Evolutionary conservation across 2,329 filamentous ascomycete species (phyloP), one percentile per base, ranked within the genome.

Genomic region (Stagonosporopsis rhizophila): DNA sequence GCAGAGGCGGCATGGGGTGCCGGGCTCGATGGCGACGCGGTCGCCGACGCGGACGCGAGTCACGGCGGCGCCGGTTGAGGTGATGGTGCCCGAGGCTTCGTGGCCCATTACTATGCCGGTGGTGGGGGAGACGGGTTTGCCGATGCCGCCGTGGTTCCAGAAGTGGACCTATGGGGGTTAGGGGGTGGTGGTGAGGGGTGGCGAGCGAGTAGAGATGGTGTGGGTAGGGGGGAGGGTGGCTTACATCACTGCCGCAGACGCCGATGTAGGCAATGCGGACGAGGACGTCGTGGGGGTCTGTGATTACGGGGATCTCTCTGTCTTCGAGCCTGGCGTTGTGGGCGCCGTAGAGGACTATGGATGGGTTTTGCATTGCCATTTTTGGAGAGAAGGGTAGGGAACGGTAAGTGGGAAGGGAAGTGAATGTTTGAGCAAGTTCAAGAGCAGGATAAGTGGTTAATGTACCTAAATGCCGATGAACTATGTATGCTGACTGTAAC

Each of bases 71-170:
- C 92, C 90, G 49, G 89, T 87, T 17, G 92, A 89, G 64, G 96
- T 83, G 55, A 97, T 79, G 22, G 81, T 87, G 57, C 93, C 94
- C 56, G 92, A 90, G 40, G 91, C 94, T 80, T 97, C 94, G 81
- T 98, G 94, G 66, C 94, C 94, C 40, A 98, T 88, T 68, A 96
- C 91, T 75, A 93, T 76, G 91, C 89, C 72, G 83, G 89, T 64
- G 83, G 83, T 32, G 94, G 93, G 66, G 96, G 88, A 91, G 96
- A 70, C 49, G 19, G 42, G 95, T 63, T 92, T 92, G 15, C 93
- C 93, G 73, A 98, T 97, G 80, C 90, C 90, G 66, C 94, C 94
- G 41, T 89, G 89, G 74, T 95, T 90, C 94, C 93, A 97, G 82
- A 97, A 97, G 80, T 97, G 94, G 49, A 97, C 89, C 69, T 25